A percentile compares a stretch with the other conserved stretches of the same genome.
Conservation (phyloP, 352 stramenopile genomes). For the Phytopythium sindhum region DNA sequence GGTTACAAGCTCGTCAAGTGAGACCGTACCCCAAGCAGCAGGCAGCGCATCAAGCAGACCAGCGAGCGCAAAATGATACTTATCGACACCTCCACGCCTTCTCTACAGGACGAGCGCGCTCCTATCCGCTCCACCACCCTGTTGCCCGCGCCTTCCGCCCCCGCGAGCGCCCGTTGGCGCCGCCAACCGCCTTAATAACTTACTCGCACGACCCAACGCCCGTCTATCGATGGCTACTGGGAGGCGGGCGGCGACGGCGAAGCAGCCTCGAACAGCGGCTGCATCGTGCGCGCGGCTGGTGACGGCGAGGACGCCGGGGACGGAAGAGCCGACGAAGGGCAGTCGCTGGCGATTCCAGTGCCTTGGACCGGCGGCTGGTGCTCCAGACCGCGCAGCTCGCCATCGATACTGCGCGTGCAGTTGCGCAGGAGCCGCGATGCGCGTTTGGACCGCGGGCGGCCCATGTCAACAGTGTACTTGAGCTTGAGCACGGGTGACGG, state of each 20-base stretch:
- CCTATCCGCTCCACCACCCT: too few species aligned
- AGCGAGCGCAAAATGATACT: background rate
- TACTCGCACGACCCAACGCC: background rate
- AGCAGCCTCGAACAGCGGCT: conserved; percentile 3
- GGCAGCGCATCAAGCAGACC: background rate
- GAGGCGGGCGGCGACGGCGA: conserved; percentile 1
- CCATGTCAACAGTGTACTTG: conserved; percentile 76
- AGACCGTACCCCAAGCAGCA: background rate
- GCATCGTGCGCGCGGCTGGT: background rate
- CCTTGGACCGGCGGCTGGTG: background rate
- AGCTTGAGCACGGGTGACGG: conserved; percentile 80
- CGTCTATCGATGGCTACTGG: background rate
- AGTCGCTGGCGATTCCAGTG: background rate
- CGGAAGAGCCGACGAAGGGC: background rate
- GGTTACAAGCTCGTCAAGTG: background rate
- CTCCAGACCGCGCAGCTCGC: conserved; percentile 36
- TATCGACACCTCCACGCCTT: background rate
- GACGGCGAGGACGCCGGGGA: background rate
- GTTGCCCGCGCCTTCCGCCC: too few species aligned
- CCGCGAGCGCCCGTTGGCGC: background rate
- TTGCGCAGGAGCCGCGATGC: conserved; percentile 38
- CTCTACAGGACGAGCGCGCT: background rate
- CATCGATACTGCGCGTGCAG: conserved; percentile 51
- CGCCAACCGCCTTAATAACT: background rate
- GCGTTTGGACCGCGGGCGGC: conserved; percentile 62